phyloP scores from a whole-genome alignment of 805 yeast species.

The Candida namnaoensis region DNA sequence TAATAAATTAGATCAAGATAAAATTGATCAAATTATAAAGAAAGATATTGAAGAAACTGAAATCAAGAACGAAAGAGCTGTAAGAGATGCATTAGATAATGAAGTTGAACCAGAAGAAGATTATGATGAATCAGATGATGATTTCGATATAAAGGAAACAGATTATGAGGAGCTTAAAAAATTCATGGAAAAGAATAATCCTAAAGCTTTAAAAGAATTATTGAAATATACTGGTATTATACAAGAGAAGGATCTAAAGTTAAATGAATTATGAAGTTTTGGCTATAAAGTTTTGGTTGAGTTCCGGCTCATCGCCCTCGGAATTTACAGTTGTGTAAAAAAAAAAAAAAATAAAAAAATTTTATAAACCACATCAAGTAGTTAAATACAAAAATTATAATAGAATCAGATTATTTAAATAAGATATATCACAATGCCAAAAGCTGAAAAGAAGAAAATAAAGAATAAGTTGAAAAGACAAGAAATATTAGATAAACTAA shows the following conservation, averaged over 20 bases:
- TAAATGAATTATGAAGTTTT: too few relatives aligned
- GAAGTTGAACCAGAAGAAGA: constrained; percentile 8
- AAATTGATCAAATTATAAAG: constrained; percentile 32
- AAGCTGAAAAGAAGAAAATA: constrained; percentile 34
- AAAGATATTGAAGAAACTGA: constrained; percentile 17
- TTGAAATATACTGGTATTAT: constrained; percentile 7
- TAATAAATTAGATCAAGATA: constrained; percentile 27
- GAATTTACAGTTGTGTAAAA: neutral
- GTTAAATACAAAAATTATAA: too few relatives aligned
- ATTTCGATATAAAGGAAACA: constrained; percentile 15
- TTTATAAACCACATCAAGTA: too few relatives aligned
- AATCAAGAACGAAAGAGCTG: constrained; percentile 18
- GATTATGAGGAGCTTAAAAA: constrained; percentile 13
- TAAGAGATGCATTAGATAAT: constrained; percentile 15
- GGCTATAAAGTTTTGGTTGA: neutral
- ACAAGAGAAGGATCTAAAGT: constrained; percentile 5
- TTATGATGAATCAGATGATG: constrained; percentile 16
- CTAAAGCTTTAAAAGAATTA: constrained; percentile 15
- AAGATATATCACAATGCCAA: constrained; percentile 6
- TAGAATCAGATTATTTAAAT: too few relatives aligned
- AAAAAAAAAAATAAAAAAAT: too few relatives aligned
- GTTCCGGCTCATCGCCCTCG: neutral
- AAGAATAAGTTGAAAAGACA: constrained; percentile 78
- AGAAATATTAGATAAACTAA: constrained; percentile 62
- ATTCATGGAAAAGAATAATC: constrained; percentile 13